Evolutionary conservation across 306 rosid genomes (phyloP), one percentile per base, ranked within the genome.

Genomic region (Lagenaria siceraria): DNA sequence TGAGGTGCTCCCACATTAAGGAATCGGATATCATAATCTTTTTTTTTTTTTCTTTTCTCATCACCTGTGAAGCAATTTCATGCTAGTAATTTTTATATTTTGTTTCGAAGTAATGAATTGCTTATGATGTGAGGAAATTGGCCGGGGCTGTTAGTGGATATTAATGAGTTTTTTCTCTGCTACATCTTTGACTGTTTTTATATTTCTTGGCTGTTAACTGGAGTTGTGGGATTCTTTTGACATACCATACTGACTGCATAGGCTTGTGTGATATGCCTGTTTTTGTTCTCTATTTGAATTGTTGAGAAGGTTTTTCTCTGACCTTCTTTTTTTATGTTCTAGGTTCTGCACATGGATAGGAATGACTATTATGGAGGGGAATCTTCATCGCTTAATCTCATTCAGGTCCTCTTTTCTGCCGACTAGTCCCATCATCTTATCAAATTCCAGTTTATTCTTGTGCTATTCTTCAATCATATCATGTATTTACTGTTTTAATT

Each of bases 331-430:
- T 3, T 64, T 38, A 19, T 78, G 78, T 73, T 38, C 48, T 81
- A 92, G 97, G 98, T 95, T 70, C 92, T 95, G 84, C 98, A 95
- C 74, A 95, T 95, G 97, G 98, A 95, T 65, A 86, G 97, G 80
- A 95, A 95, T 84, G 98, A 95, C 74, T 92, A 95, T 55, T 92
- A 95, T 35, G 98, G 98, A 51, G 98, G 98, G 81, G 97, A 92
- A 65, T 95, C 97, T 48, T 81, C 98, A 4, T 95, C 98, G 1
- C 97, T 95, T 36, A 92, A 90, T 88, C 98, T 95, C 73, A 62
- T 74, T 82, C 97, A 95, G 93, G 97, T 94, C 1, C 53, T n/a
- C 42, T 79, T 65, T 71, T 22, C 75, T 79, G 75, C 64, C 60
- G 24, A 35, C 35, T 46, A 6, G 18, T 27, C 8, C 8, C n/a